These are phyloP conservation scores for Podospora pseudoanserina DNA, from an alignment of 495 filamentous ascomycete species.

Conservation along the genomic window DNA sequence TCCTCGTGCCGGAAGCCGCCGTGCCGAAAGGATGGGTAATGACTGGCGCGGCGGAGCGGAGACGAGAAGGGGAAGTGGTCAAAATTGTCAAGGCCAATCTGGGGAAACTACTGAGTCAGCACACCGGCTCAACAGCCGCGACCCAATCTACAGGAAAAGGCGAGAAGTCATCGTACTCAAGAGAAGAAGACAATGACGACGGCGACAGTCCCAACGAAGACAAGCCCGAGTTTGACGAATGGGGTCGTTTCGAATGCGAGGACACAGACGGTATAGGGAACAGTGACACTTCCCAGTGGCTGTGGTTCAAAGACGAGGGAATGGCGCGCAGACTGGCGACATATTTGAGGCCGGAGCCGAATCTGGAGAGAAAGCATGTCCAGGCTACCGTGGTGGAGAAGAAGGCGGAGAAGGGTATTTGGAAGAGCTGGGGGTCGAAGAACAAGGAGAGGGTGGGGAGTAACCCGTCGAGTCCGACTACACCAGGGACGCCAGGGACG, in stretches of 20 bases:
- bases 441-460: slow-evolving; percentile 16
- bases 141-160: not conserved
- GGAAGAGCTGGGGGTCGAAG: slow-evolving; percentile 14
- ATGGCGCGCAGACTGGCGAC: slow-evolving; percentile 45
- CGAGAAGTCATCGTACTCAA: not conserved
- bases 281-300: not conserved
- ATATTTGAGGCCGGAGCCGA: slow-evolving; percentile 41
- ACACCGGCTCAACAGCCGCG: not conserved
- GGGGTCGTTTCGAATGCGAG: slow-evolving; percentile 38
- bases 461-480: slow-evolving; percentile 3
- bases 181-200: slow-evolving; percentile 13
- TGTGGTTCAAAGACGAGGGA: slow-evolving; percentile 47
- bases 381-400: slow-evolving; percentile 29
- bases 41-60: slow-evolving; percentile 35
- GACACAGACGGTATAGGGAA: not conserved
- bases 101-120: not conserved
- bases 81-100: slow-evolving; percentile 29
- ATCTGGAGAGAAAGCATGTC: slow-evolving; percentile 23
- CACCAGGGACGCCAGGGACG: not conserved
- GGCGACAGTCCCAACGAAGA: slow-evolving; percentile 4
- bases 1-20: slow-evolving; percentile 36
- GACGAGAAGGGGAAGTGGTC: slow-evolving; percentile 36
- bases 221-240: slow-evolving; percentile 36
- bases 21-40: slow-evolving; percentile 33
- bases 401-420: slow-evolving; percentile 15